These are phyloP conservation scores for Tolypocladium pustulatum DNA, from an alignment of 2,329 filamentous ascomycete species.

Conservation along the genomic window DNA sequence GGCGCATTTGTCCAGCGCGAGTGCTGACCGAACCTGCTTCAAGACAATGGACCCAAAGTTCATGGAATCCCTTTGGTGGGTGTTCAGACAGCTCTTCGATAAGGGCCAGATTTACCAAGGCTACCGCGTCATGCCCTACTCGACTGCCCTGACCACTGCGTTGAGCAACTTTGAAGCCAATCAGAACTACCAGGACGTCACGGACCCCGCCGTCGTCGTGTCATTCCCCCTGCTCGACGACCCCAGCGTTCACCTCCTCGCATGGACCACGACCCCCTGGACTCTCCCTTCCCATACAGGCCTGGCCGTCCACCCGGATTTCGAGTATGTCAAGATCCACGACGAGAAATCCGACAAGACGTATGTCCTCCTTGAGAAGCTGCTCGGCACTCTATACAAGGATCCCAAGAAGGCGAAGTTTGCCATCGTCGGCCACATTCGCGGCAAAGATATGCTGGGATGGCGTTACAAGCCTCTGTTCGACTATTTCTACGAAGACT, in stretches of 20 bases:
- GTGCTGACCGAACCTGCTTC: neutral
- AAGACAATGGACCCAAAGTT: slow-evolving; percentile 89
- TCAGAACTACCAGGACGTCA: slow-evolving; percentile 89
- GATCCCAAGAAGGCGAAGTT: slow-evolving; percentile 93
- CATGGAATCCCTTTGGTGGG: slow-evolving; percentile 97
- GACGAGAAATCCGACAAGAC: slow-evolving; percentile 76
- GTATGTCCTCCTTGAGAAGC: slow-evolving; percentile 74
- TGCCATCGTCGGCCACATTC: slow-evolving; percentile 68
- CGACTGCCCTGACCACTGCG: slow-evolving; percentile 78
- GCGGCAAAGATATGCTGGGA: slow-evolving; percentile 74
- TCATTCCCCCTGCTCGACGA: slow-evolving; percentile 76
- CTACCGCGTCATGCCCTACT: slow-evolving; percentile 90
- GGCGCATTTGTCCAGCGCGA: neutral
- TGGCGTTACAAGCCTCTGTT: slow-evolving; percentile 88
- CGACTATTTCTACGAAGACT: slow-evolving; percentile 80
- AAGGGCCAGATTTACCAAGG: slow-evolving; percentile 85
- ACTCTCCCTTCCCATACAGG: slow-evolving; percentile 74
- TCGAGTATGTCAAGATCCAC: slow-evolving; percentile 78
- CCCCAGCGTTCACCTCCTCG: slow-evolving; percentile 63
- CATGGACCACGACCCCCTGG: slow-evolving; percentile 86
- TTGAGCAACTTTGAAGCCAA: slow-evolving; percentile 89
- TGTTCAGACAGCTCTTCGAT: slow-evolving; percentile 86
- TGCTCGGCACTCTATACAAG: slow-evolving; percentile 79
- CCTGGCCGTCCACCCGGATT: slow-evolving; percentile 68
- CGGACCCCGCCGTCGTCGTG: slow-evolving; percentile 82